Conservation (phyloP, 768 basidiomycete species). For the Boletus rex-veris region DNA sequence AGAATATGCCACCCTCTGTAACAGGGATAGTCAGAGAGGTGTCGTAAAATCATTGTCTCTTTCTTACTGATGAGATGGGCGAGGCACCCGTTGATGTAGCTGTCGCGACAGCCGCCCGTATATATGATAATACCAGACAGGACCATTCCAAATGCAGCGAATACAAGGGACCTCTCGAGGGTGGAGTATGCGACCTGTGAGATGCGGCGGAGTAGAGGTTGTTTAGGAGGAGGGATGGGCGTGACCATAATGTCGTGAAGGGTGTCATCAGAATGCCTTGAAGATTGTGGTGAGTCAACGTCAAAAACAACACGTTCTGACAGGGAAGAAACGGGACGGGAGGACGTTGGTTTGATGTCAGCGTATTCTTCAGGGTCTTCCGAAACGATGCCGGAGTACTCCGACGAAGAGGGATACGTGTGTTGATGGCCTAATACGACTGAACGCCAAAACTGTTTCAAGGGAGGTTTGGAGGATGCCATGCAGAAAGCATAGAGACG, state of each 20-base stretch:
- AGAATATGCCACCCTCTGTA: conserved; percentile 87
- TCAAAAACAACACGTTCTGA: conserved; percentile 58
- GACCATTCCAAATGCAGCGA: conserved; percentile 65
- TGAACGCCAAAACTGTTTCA: conserved; percentile 54
- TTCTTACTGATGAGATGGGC: conserved; percentile 87
- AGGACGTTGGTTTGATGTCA: conserved; percentile 35
- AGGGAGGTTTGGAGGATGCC: conserved; percentile 41
- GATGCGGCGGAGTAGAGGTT: conserved; percentile 38
- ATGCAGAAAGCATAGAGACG: conserved; percentile 50
- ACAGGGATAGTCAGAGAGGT: background rate
- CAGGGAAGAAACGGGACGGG: conserved; percentile 38
- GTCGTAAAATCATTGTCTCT: background rate
- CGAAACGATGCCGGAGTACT: conserved; percentile 57
- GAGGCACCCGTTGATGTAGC: conserved; percentile 76
- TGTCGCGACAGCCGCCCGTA: conserved; percentile 80
- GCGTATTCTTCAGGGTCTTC: conserved; percentile 58
- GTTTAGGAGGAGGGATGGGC: conserved; percentile 9
- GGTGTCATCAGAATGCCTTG: conserved; percentile 56
- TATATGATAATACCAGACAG: conserved; percentile 76
- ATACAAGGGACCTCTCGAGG: conserved; percentile 60
- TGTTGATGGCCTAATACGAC: conserved; percentile 50
- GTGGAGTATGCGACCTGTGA: conserved; percentile 48
- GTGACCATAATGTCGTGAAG: conserved; percentile 41
- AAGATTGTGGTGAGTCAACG: conserved; percentile 36
- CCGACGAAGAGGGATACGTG: conserved; percentile 25